A percentile compares a stretch with the other conserved stretches of the same genome.
Conservation (phyloP, 2,329 filamentous ascomycete species). For the Alternaria alternata region DNA sequence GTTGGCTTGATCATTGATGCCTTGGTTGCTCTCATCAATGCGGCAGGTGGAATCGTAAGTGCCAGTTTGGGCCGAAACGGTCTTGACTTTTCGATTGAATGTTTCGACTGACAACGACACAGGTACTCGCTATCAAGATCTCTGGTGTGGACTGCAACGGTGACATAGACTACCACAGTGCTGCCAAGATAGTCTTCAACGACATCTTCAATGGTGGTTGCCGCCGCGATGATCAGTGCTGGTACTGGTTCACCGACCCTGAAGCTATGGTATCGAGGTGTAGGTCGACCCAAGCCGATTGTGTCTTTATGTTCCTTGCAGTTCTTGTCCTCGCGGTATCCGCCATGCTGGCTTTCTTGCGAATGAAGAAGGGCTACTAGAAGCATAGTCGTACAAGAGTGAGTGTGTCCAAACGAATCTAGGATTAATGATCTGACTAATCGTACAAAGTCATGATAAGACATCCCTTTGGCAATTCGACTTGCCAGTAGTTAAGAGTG, state of each 20-base stretch:
- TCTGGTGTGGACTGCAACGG: conserved; percentile 20
- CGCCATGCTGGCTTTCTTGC: conserved; percentile 18
- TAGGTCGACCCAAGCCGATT: conserved; percentile 31
- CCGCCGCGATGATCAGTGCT: too few species aligned
- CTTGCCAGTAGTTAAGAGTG: background rate
- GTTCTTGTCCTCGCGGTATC: conserved; percentile 23
- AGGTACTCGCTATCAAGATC: conserved; percentile 34
- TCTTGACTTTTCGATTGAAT: background rate
- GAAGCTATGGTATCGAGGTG: conserved; percentile 21
- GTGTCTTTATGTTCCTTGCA: conserved; percentile 39
- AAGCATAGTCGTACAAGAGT: background rate
- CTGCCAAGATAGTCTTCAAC: conserved; percentile 10
- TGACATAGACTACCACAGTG: background rate
- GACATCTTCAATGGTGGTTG: conserved; percentile 32
- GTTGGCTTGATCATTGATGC: background rate
- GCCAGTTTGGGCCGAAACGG: background rate
- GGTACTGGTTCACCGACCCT: background rate
- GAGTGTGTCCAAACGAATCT: background rate
- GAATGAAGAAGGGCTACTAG: conserved; percentile 23
- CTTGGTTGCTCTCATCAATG: conserved; percentile 2
- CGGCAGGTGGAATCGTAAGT: conserved; percentile 13
- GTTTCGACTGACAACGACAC: background rate
- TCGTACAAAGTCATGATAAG: background rate
- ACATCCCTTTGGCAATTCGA: background rate
- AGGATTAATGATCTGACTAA: background rate